phyloP scores from a whole-genome alignment of 305 asterid genomes.

The Fraxinus xanthoxyloides region DNA sequence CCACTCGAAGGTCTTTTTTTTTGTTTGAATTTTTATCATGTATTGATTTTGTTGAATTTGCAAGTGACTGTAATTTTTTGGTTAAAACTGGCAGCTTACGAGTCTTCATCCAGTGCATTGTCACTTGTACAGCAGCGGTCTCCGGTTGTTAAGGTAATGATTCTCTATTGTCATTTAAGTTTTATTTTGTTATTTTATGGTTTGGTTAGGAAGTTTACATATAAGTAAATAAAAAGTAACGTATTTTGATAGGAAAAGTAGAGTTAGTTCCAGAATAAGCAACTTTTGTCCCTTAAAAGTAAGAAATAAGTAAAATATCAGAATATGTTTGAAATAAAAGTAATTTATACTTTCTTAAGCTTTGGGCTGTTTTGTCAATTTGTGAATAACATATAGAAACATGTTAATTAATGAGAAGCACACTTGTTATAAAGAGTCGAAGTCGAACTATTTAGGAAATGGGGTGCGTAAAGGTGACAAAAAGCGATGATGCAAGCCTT shows the following conservation, averaged over 20 bases:
- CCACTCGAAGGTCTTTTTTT: constrained; percentile 71
- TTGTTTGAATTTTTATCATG: neutral
- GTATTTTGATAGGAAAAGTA: neutral
- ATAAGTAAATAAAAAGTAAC: neutral
- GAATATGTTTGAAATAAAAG: neutral
- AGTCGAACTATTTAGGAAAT: neutral
- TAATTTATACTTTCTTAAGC: neutral
- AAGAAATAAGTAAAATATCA: neutral
- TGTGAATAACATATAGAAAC: neutral
- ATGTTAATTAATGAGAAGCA: neutral
- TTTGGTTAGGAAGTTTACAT: neutral
- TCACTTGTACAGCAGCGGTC: constrained; percentile 87
- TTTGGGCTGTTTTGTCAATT: neutral
- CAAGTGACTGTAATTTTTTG: neutral
- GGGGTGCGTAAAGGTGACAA: neutral
- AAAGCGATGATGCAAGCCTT: neutral
- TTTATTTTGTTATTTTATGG: neutral
- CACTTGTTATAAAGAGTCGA: neutral
- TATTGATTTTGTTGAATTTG: constrained; percentile 1
- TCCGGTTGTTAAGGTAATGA: constrained; percentile 73
- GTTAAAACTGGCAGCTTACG: constrained; percentile 57
- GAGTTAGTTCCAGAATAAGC: neutral
- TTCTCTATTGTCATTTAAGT: neutral
- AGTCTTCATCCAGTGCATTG: constrained; percentile 53
- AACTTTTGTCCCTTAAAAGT: neutral